Evolutionary conservation across 2,329 filamentous ascomycete species (phyloP).

Genomic region (Venturiaceae sp.): DNA sequence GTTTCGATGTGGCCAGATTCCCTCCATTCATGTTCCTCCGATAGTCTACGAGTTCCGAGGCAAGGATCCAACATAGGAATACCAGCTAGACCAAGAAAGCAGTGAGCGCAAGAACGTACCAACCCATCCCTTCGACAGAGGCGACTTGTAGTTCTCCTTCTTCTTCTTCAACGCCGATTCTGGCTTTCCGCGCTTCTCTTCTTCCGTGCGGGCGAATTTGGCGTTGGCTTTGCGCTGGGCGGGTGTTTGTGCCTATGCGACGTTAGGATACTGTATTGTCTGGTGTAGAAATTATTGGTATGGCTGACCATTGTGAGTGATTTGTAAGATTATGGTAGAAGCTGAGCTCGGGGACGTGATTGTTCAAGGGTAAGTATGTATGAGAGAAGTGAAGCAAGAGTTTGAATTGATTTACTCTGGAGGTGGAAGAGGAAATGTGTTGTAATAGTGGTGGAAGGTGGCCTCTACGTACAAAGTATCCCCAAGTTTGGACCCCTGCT

Average conservation of each 20-base stretch:
- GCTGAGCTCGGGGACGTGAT: background rate
- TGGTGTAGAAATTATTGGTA: background rate
- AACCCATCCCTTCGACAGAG: constrained; percentile 48
- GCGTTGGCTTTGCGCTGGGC: constrained; percentile 74
- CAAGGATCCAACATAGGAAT: constrained; percentile 10
- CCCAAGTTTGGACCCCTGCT: background rate
- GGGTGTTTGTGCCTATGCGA: constrained; percentile 65
- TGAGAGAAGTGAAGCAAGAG: background rate
- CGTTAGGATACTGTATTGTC: background rate
- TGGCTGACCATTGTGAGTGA: background rate
- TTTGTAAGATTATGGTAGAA: background rate
- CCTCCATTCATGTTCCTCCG: too few relatives aligned
- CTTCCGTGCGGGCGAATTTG: constrained; percentile 66
- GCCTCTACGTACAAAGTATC: background rate
- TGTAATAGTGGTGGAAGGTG: background rate
- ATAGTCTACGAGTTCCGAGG: background rate
- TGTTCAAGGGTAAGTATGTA: background rate
- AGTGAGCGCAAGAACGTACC: constrained; percentile 45
- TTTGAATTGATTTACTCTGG: background rate
- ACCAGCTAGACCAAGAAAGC: background rate
- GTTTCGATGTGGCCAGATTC: background rate
- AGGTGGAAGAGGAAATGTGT: background rate
- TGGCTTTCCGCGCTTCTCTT: constrained; percentile 63
- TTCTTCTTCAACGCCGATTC: constrained; percentile 38
- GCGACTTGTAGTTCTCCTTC: constrained; percentile 41